phyloP scores from a whole-genome alignment of 768 basidiomycete genomes.

The Russula foetens region DNA sequence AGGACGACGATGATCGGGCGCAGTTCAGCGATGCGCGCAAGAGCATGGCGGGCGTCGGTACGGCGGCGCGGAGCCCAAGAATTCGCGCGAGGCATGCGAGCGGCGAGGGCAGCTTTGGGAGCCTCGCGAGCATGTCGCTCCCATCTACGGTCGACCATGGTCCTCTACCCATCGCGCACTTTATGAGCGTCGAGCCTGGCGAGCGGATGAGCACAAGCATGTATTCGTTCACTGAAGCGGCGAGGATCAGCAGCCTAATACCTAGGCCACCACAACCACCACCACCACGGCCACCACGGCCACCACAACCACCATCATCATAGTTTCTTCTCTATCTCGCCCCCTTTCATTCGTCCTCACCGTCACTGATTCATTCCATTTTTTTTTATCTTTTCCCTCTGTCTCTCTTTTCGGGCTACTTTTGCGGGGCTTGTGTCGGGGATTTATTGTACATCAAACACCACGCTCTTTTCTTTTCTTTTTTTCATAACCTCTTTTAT shows the following conservation, averaged over 20 bases:
- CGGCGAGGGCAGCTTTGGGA: background rate
- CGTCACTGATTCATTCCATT: background rate
- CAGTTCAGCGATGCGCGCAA: background rate
- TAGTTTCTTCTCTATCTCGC: too few species aligned
- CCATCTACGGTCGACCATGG: background rate
- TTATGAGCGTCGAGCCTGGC: slow-evolving; percentile 8
- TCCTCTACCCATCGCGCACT: background rate
- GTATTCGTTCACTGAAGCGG: background rate
- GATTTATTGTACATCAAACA: background rate
- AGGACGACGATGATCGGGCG: background rate
- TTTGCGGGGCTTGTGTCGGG: background rate
- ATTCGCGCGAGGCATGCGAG: slow-evolving; percentile 3
- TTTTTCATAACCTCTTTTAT: background rate
- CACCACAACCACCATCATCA: background rate
- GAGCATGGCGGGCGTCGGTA: slow-evolving; percentile 43
- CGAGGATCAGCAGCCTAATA: too few species aligned
- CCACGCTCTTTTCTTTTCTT: background rate
- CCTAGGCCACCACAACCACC: background rate
- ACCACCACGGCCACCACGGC: background rate
- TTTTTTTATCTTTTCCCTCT: background rate
- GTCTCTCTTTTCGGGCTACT: background rate
- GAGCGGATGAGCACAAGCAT: slow-evolving; percentile 1
- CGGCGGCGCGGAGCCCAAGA: slow-evolving; percentile 30
- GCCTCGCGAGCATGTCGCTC: background rate
- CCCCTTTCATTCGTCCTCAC: background rate